Evolutionary conservation across 2,329 filamentous ascomycete genomes (phyloP).

Genomic region (Septoria petroselini): DNA sequence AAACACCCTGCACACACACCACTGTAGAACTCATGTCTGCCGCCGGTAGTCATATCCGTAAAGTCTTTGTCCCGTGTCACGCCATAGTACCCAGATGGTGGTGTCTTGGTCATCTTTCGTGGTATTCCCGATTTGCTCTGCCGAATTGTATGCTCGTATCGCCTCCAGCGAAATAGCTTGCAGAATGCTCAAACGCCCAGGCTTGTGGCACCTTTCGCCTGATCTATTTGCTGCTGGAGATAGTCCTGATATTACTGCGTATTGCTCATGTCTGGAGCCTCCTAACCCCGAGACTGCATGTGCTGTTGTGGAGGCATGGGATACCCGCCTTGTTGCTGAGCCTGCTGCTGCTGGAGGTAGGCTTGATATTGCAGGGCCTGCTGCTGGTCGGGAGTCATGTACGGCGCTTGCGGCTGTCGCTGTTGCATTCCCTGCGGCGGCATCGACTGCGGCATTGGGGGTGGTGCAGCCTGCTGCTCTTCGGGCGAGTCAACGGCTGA

Average conservation of each 20-base stretch:
- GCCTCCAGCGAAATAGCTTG: neutral
- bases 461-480: constrained; percentile 67
- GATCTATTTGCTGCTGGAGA: neutral
- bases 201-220: neutral
- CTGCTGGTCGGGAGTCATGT: constrained; percentile 41
- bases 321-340: constrained; percentile 37
- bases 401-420: constrained; percentile 32
- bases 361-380: constrained; percentile 42
- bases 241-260: constrained; percentile 4
- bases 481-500: constrained; percentile 78
- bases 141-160: constrained; percentile 12
- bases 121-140: constrained; percentile 9
- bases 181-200: neutral
- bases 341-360: constrained; percentile 41
- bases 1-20: constrained; percentile 15
- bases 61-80: constrained; percentile 11
- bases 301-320: constrained; percentile 39
- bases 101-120: constrained; percentile 6
- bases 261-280: constrained; percentile 8
- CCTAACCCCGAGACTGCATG: constrained; percentile 33
- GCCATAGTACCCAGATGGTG: constrained; percentile 10
- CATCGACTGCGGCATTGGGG: constrained; percentile 37
- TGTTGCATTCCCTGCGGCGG: constrained; percentile 34
- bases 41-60: constrained; percentile 13
- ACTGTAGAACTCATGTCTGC: constrained; percentile 9